Evolutionary conservation across 2,329 filamentous ascomycete genomes (phyloP), one percentile per base, ranked within the genome.

Genomic region (Volutella citrinella): DNA sequence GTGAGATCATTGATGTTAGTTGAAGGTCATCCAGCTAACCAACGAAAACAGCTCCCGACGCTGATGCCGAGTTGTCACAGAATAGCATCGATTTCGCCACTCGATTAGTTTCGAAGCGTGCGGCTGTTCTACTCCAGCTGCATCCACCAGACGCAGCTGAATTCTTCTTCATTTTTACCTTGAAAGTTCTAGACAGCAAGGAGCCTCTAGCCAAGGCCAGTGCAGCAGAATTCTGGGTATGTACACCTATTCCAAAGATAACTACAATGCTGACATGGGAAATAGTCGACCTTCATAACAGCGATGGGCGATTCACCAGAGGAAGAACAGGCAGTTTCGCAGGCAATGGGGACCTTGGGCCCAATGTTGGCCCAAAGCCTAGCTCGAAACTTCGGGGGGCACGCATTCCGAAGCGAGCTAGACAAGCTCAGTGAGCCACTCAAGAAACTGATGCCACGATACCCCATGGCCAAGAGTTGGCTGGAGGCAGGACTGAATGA

Each of bases 151-250:
- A 74, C 2, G 68, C 72, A 10, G 68, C 84, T 2, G 78, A 84
- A 38, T 78, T 72, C 47, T 74, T 88, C 40, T 84, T 94, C 50
- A 63, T 81, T 33, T 90, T 91, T 51, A 76, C 80, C 0, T 65
- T 93, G 10, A 74, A 78, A 48, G 80, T 86, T 7, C 64, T 94
- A 7, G 74, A 81, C 26, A 82, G 82, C 10, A 78, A 72, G 19
- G 87, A 93, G 39, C 80, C 84, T 1, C 65, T 94, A 9, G 84
- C 86, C 0, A 94, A 93, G 61, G 75, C 75, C 19, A 77, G 84
- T 4, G 77, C 87, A 3, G 77, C 81, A 8, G 78, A 84, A 18
- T 86, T 94, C 42, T 93, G 87, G 85, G 80, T 84, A 61, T 47
- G 70, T n/a, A n/a, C n/a, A n/a, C n/a, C n/a, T n/a, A n/a, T n/a